These are phyloP conservation scores for Capsicum rhomboideum DNA, from an alignment of 257 asterid genomes.

Conservation along the genomic window DNA sequence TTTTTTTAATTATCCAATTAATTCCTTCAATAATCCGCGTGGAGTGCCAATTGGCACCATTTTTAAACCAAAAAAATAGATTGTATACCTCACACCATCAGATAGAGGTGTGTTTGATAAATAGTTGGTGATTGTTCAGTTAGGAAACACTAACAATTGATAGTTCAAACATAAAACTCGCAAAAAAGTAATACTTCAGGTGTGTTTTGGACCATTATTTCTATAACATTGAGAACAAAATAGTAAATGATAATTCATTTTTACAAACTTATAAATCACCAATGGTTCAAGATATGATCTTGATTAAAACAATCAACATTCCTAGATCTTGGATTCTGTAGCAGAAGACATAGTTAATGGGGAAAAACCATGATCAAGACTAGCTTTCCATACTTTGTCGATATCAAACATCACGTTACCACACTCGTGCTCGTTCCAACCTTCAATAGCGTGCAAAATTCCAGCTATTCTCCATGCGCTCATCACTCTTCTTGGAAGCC, in stretches of 20 bases:
- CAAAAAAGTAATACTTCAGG: too few species aligned
- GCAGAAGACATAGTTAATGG: slow-evolving; percentile 16
- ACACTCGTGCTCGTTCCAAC: slow-evolving; percentile 74
- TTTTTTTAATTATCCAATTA: too few species aligned
- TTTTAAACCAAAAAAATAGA: too few species aligned
- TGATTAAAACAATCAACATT: neutral
- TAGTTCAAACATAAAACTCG: too few species aligned
- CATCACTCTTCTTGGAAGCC: slow-evolving; percentile 79
- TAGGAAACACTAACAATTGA: too few species aligned
- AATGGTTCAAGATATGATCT: neutral
- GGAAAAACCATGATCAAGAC: slow-evolving; percentile 61
- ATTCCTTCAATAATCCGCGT: too few species aligned
- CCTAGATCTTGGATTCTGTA: neutral
- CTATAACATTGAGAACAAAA: neutral
- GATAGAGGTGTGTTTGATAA: too few species aligned
- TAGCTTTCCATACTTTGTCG: slow-evolving; percentile 58
- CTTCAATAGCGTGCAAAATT: slow-evolving; percentile 62
- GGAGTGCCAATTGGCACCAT: too few species aligned
- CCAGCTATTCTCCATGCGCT: slow-evolving; percentile 20
- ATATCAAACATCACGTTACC: slow-evolving; percentile 55
- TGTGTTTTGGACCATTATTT: too few species aligned
- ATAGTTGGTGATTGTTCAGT: too few species aligned
- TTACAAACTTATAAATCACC: neutral
- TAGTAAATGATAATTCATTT: neutral
- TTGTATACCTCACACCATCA: too few species aligned